Conservation (phyloP, 2,329 filamentous ascomycete genomes). For the Bimuria novae-zelandiae region DNA sequence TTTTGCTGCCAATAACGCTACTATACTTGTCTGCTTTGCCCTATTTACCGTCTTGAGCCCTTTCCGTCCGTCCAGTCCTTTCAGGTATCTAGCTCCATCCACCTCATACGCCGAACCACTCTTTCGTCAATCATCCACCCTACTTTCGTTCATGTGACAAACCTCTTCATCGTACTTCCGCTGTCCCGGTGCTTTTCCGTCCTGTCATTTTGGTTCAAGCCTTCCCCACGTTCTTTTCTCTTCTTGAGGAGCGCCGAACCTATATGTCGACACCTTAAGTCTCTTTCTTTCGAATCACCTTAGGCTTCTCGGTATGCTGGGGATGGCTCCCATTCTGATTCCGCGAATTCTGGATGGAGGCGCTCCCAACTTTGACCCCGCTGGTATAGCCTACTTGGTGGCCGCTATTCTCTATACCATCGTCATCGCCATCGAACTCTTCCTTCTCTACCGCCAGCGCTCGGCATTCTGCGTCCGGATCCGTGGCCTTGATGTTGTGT, state of each 20-base stretch:
- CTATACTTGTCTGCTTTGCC: slow-evolving; percentile 34
- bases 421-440: slow-evolving; percentile 34
- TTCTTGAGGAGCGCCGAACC: slow-evolving; percentile 29
- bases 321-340: slow-evolving; percentile 36
- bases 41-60: slow-evolving; percentile 16
- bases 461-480: slow-evolving; percentile 40
- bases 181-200: slow-evolving; percentile 25
- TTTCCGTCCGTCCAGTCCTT: slow-evolving; percentile 23
- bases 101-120: slow-evolving; percentile 26
- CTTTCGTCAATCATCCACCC: slow-evolving; percentile 24
- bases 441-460: slow-evolving; percentile 34
- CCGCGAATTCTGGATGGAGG: slow-evolving; percentile 37
- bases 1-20: slow-evolving; percentile 35
- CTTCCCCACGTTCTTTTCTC: slow-evolving; percentile 29
- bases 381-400: slow-evolving; percentile 40
- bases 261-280: slow-evolving; percentile 24
- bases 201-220: slow-evolving; percentile 25
- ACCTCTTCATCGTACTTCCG: slow-evolving; percentile 26
- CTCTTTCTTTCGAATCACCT: slow-evolving; percentile 13
- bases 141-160: slow-evolving; percentile 37
- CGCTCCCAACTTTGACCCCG: slow-evolving; percentile 35
- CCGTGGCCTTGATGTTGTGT: slow-evolving; percentile 38
- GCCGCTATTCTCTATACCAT: slow-evolving; percentile 41
- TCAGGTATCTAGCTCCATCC: slow-evolving; percentile 24
- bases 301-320: slow-evolving; percentile 28